These are phyloP conservation scores for Amanita molliuscula DNA, from an alignment of 768 basidiomycete genomes.

Conservation along the genomic window DNA sequence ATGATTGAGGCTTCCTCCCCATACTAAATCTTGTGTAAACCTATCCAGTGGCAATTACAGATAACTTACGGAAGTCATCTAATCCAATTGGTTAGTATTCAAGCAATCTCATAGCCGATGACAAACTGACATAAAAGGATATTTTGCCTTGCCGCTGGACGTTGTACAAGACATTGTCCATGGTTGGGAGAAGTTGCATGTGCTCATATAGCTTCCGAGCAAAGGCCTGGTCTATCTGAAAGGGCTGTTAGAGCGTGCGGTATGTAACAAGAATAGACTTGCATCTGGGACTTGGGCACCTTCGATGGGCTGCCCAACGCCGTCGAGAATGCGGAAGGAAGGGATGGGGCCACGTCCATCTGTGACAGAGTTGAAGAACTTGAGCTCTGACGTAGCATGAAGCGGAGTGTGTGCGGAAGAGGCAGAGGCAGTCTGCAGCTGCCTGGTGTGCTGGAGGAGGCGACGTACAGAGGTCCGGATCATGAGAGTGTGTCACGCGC, in stretches of 20 bases:
- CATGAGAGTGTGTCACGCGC: constrained; percentile 17
- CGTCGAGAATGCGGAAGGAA: constrained; percentile 80
- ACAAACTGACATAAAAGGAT: constrained; percentile 66
- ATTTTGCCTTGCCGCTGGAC: constrained; percentile 92
- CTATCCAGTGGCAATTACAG: constrained; percentile 1
- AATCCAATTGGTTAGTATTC: constrained; percentile 3
- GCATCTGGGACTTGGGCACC: constrained; percentile 75
- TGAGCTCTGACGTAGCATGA: constrained; percentile 52
- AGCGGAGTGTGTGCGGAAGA: constrained; percentile 39
- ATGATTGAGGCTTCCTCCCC: constrained; percentile 90
- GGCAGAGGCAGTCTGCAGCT: constrained; percentile 12
- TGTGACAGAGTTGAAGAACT: constrained; percentile 76
- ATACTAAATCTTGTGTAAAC: constrained; percentile 32
- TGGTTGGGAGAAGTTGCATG: constrained; percentile 70
- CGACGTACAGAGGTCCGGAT: constrained; percentile 20
- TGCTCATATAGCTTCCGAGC: constrained; percentile 69
- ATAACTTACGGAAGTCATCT: constrained; percentile 76
- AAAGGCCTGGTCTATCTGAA: constrained; percentile 58
- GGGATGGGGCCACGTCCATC: constrained; percentile 58
- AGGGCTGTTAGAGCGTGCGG: neutral
- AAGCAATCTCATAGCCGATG: neutral
- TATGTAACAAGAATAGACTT: constrained; percentile 9
- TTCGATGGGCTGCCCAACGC: constrained; percentile 60
- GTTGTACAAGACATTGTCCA: constrained; percentile 86
- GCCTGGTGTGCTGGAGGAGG: constrained; percentile 3